These are phyloP conservation scores for Penicillium sp. DNA, from an alignment of 2,329 filamentous ascomycete species.

Conservation along the genomic window DNA sequence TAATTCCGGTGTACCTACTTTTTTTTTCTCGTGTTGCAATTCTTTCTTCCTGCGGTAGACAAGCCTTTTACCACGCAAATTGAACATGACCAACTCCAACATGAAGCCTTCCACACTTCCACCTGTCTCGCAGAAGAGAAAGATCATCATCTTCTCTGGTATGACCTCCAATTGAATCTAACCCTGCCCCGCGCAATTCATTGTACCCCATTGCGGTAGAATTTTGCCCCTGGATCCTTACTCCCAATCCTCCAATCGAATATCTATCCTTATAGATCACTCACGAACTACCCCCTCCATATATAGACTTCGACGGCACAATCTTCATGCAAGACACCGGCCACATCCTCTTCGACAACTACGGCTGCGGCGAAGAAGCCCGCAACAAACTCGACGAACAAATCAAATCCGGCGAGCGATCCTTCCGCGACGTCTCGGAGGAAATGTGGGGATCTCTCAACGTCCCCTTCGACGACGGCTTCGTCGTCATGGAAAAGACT, in stretches of 20 bases:
- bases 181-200: background rate
- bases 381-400: constrained; percentile 66
- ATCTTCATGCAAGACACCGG: constrained; percentile 76
- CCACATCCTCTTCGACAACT: constrained; percentile 70
- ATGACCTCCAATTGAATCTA: constrained; percentile 17
- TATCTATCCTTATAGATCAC: background rate
- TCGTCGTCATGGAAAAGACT: constrained; percentile 66
- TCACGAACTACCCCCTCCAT: constrained; percentile 9
- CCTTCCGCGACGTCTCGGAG: constrained; percentile 72
- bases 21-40: no score
- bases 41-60: background rate
- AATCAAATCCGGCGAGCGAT: constrained; percentile 68
- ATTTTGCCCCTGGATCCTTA: background rate
- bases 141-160: constrained; percentile 56
- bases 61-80: background rate
- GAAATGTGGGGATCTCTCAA: constrained; percentile 73
- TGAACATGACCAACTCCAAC: constrained; percentile 26
- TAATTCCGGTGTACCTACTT: background rate
- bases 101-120: constrained; percentile 16
- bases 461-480: constrained; percentile 71
- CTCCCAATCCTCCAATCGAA: background rate
- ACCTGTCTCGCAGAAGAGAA: constrained; percentile 40
- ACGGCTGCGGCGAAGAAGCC: constrained; percentile 65
- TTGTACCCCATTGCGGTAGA: background rate
- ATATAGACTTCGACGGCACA: constrained; percentile 72